Conservation (phyloP, 2,329 filamentous ascomycete species). For the Curvularia verruculosa region DNA sequence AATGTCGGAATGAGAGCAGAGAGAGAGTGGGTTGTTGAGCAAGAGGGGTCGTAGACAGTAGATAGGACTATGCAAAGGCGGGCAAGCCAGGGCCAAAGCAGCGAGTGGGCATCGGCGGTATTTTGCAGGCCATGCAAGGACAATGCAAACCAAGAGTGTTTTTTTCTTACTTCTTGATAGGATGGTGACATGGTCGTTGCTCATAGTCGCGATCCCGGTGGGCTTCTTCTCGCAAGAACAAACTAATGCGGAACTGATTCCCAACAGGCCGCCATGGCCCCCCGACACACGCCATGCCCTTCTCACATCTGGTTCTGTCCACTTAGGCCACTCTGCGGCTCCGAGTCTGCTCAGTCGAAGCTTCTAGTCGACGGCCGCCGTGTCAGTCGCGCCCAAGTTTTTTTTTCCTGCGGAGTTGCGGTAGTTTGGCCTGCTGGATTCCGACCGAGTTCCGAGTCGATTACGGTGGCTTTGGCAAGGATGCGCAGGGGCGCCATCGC, state of each 20-base stretch:
- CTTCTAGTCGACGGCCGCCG: neutral
- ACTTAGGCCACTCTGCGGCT: neutral
- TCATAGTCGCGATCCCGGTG: conserved; percentile 20
- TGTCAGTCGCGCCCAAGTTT: neutral
- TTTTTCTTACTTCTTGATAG: too few relatives aligned
- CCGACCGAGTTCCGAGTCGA: conserved; percentile 26
- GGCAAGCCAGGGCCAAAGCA: neutral
- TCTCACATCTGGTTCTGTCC: neutral
- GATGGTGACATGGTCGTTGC: conserved; percentile 20
- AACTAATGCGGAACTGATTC: conserved; percentile 32
- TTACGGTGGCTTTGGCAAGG: conserved; percentile 16
- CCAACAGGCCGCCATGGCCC: conserved; percentile 24
- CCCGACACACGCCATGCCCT: neutral
- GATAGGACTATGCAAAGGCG: conserved; percentile 8
- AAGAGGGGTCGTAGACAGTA: conserved; percentile 1
- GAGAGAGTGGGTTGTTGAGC: neutral
- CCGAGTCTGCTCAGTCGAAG: neutral
- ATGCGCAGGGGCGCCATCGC: conserved; percentile 27
- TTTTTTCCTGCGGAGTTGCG: neutral
- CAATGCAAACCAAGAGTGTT: too few relatives aligned
- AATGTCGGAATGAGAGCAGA: neutral
- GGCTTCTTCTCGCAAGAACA: conserved; percentile 28
- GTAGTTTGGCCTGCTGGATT: conserved; percentile 13
- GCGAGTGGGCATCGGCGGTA: conserved; percentile 17
- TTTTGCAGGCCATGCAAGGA: conserved; percentile 13